Evolutionary conservation across 2,329 filamentous ascomycete genomes (phyloP), one percentile per base, ranked within the genome.

Genomic region (Endothia cerciana): DNA sequence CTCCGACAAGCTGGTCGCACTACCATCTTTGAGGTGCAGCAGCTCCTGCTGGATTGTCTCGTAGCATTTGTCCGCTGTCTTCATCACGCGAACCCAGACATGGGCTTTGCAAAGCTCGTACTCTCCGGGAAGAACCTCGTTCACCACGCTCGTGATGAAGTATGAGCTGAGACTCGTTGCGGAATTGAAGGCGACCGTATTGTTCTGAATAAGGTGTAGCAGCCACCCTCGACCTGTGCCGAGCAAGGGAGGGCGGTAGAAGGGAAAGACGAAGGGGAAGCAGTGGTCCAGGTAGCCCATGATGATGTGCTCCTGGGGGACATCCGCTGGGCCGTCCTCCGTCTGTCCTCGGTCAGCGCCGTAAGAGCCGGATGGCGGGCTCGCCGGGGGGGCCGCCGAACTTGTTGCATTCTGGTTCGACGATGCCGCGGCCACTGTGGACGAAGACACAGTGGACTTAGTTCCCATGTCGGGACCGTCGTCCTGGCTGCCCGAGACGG

Each of bases 321-420:
- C 30, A 3, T 56, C 28, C 11, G 19, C 49, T 28, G 25, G 22
- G 7, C 17, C 30, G 6, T 56, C 30, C 17, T 56, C 53, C 17
- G 7, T 7, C 15, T 13, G 10, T n/a, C 30, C 53, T 22, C 28
- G 85, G 80, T 71, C 79, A 80, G 69, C 76, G 47, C 22, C 7
- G 4, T 17, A 5, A 17, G 25, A 17, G 47, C 11, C 47, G 13
- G 11, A 15, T 15, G 4, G 47, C 22, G 13, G 47, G 25, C 47
- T 51, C 11, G 7, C 13, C 15, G 13, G 5, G 1, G 22, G 4
- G 11, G 47, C 47, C 22, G 28, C 3, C 22, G 47, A 17, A 13
- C 2, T 28, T 15, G 47, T 77, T 36, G 84, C 83, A 68, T 81
- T 82, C 62, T 80, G 77, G 75, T 87, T 88, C 68, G 47, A 30